Base-by-base conservation (phyloP, 164 flowering plant genomes). In the Vitis labrusca region DNA sequence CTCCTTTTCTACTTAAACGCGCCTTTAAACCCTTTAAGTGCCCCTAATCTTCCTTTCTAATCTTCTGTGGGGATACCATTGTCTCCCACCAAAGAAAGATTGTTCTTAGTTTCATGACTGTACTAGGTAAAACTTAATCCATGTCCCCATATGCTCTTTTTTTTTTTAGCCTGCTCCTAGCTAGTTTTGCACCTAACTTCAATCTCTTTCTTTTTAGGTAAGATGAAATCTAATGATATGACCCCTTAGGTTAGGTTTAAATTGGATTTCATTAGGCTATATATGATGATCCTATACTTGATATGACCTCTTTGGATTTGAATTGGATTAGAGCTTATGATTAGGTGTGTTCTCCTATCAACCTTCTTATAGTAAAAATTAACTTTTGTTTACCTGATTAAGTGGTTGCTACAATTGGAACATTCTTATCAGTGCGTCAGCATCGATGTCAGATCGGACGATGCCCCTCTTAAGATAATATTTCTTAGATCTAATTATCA, bases 61-160 rank as follows among this genome's bases (percentile, higher is more conserved):
- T 53, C 56, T 12, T 53, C 56, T 53, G 56, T 53, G 56, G 56
- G n/a, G n/a, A 53, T 53, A 53, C 56, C 56, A 10, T 53, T 53
- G 56, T 53, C 56, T 53, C 56, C 56, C 56, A 53, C 56, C 56
- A 1, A 5, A 53, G 14, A 53, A 53, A 11, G n/a, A 53, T 53
- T 53, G 56, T 53, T 2, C 0, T 50, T 50, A 50, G 53, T 8
- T 50, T 50, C 53, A 50, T 50, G 11, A 10, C 13, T 50, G 44
- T 37, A 50, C 53, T 50, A 50, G 53, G 53, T 50, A 8, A 2
- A 10, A 50, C 13, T 50, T 50, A 50, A 50, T 0, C 14, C 11
- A 23, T 23, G 27, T 23, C 27, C 27, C 27, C 27, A 50, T 50
- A 3, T 50, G 11, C 53, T 13, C 13, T 51, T 51, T 10, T 10